Conservation (phyloP, 2,329 filamentous ascomycete species). For the Cladosporium cucumerinum region DNA sequence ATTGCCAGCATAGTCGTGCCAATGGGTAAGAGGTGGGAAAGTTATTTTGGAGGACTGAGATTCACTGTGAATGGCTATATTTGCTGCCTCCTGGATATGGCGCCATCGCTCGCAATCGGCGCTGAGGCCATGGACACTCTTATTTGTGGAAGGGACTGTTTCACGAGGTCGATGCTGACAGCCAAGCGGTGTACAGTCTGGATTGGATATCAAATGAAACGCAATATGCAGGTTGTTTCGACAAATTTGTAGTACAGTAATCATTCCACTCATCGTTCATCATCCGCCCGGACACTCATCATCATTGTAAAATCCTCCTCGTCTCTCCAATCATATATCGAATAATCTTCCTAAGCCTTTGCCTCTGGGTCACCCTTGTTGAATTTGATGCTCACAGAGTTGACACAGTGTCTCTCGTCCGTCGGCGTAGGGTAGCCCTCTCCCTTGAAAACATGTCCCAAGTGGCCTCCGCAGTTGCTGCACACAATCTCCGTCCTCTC, state of each 20-base stretch:
- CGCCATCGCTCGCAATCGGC: constrained; percentile 15
- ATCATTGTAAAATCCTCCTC: neutral
- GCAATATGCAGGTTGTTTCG: neutral
- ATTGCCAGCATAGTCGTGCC: constrained; percentile 4
- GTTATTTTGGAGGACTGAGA: neutral
- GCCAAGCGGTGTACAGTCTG: neutral
- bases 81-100: constrained; percentile 1
- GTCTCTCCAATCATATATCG: neutral
- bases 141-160: neutral
- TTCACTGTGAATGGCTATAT: neutral
- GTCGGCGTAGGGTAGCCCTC: constrained; percentile 82
- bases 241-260: neutral
- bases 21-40: neutral
- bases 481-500: constrained; percentile 88
- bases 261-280: neutral
- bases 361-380: constrained; percentile 58
- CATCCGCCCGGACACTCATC: neutral
- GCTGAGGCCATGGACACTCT: constrained; percentile 6
- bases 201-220: neutral
- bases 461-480: constrained; percentile 85
- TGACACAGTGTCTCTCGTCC: constrained; percentile 96
- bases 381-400: constrained; percentile 87
- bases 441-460: constrained; percentile 89
- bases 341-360: constrained; percentile 28
- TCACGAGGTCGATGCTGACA: neutral